A percentile compares a stretch with the other conserved stretches of the same genome.
Evolutionary conservation across 345 rosid genomes (phyloP).

Genomic region (Eucalyptus sp.): DNA sequence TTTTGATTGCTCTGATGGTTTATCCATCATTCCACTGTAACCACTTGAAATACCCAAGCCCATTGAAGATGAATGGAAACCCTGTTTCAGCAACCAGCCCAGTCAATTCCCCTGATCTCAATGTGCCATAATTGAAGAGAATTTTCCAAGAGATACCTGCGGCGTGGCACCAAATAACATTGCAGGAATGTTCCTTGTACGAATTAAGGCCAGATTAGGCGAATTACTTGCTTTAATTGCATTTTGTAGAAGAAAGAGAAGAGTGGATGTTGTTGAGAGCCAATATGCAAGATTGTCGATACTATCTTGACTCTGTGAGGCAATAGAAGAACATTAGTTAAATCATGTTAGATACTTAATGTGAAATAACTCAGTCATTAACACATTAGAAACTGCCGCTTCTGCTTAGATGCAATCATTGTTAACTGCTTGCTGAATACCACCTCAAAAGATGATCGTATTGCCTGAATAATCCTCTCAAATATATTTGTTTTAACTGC

Average conservation of each 20-base stretch:
- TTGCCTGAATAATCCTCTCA: conserved; percentile 91
- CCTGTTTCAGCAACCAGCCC: conserved; percentile 2
- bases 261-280: conserved; percentile 87
- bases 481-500: conserved; percentile 84
- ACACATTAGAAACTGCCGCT: background rate
- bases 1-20: conserved; percentile 42
- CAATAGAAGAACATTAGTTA: background rate
- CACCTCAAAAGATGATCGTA: conserved; percentile 79
- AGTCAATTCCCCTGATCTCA: background rate
- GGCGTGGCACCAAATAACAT: conserved; percentile 93
- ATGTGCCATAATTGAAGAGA: background rate
- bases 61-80: conserved; percentile 42
- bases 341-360: background rate
- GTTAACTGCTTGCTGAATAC: background rate
- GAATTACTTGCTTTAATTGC: conserved; percentile 94
- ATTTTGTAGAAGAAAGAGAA: conserved; percentile 76
- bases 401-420: background rate
- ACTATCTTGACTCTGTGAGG: conserved; percentile 51
- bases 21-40: conserved; percentile 48
- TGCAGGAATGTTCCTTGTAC: conserved; percentile 75
- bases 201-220: conserved; percentile 83
- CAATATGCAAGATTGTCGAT: conserved; percentile 74
- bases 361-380: background rate
- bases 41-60: conserved; percentile 42
- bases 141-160: conserved; percentile 29